phyloP scores from a whole-genome alignment of 1,284 basidiomycete genomes.

The Peniophora sp. region DNA sequence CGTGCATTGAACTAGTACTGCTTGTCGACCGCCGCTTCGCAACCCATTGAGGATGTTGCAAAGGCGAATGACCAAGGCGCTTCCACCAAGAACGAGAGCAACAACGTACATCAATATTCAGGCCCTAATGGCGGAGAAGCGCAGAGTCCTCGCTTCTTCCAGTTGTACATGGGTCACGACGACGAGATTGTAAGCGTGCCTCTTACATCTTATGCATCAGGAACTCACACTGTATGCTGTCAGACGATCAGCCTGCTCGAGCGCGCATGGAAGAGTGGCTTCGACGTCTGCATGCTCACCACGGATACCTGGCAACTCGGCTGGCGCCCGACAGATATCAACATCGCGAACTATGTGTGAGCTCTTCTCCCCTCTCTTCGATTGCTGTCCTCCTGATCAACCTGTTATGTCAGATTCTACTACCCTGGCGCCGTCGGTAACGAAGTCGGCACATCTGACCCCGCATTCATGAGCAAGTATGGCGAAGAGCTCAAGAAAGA shows the following conservation, averaged over 20 bases:
- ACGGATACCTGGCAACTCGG: conserved; percentile 57
- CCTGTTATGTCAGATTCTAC: conserved; percentile 27
- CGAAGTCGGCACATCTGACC: conserved; percentile 45
- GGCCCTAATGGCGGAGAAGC: conserved; percentile 28
- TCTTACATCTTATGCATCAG: background rate
- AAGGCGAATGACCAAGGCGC: conserved; percentile 36
- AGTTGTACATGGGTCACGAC: conserved; percentile 54
- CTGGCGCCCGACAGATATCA: conserved; percentile 51
- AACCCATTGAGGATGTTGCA: conserved; percentile 48
- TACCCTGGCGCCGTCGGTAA: conserved; percentile 32
- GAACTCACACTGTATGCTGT: background rate
- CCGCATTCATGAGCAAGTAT: conserved; percentile 45
- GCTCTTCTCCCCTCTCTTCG: conserved; percentile 6
- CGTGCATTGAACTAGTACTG: conserved; percentile 31
- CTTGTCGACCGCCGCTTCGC: conserved; percentile 47
- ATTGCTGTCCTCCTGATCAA: background rate
- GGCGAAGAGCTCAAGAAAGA: conserved; percentile 36
- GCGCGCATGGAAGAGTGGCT: conserved; percentile 41
- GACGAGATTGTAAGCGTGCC: conserved; percentile 33
- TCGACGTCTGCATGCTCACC: conserved; percentile 46
- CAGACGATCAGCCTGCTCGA: conserved; percentile 39
- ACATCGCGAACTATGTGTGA: conserved; percentile 41
- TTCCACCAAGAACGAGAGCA: conserved; percentile 28
- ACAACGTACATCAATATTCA: conserved; percentile 25
- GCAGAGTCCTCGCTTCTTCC: conserved; percentile 45